Conservation (phyloP, 306 rosid species). For the Lathyrus sativus region DNA sequence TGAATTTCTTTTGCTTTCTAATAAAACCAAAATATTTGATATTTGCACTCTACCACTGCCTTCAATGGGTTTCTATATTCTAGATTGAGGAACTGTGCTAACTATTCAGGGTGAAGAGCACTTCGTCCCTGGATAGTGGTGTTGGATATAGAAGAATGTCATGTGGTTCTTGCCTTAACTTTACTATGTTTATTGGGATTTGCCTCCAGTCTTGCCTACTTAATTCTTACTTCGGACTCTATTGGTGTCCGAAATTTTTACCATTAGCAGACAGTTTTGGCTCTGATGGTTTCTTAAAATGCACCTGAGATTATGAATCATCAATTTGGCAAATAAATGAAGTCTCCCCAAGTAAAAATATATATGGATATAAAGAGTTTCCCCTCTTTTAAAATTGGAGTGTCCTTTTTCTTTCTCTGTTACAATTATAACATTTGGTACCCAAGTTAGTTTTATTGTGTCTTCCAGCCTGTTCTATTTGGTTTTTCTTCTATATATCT, state of each 20-base stretch:
- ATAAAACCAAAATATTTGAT: slow-evolving; percentile 4
- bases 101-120: slow-evolving; percentile 2
- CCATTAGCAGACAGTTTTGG: not conserved
- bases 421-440: not conserved
- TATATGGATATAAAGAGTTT: not conserved
- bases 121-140: not conserved
- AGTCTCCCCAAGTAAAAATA: not conserved
- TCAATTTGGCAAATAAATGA: not conserved
- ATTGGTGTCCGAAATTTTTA: slow-evolving; percentile 1
- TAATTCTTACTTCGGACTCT: slow-evolving; percentile 12
- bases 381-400: not conserved
- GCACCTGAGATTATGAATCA: not conserved
- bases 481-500: not conserved
- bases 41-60: not conserved
- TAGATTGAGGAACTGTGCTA: not conserved
- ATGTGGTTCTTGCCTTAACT: slow-evolving; percentile 1
- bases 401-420: not conserved
- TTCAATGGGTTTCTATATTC: not conserved
- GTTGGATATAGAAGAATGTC: slow-evolving; percentile 20
- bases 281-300: not conserved
- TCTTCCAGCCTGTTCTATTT: not conserved
- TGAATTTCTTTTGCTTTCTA: slow-evolving; percentile 18
- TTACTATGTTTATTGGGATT: slow-evolving; percentile 16
- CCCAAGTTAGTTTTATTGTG: not conserved
- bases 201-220: not conserved